These are phyloP conservation scores for Nitzschia inconspicua DNA, from an alignment of 108 stramenopile genomes.

Conservation along the genomic window DNA sequence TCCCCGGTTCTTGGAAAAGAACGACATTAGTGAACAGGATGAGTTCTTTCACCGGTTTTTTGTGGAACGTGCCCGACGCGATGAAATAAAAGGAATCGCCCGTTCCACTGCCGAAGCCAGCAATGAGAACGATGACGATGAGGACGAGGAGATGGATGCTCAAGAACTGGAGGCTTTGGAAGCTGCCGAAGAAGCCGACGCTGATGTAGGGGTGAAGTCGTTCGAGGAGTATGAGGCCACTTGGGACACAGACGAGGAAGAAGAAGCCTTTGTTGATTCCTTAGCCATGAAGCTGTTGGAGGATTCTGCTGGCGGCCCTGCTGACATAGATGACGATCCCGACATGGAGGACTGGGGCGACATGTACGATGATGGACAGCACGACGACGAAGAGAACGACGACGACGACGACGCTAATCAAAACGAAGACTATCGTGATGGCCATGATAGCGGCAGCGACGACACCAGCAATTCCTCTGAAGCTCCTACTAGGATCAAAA, in stretches of 20 bases:
- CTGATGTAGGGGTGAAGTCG: conserved; percentile 19
- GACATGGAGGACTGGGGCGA: conserved; percentile 90
- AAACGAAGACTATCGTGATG: conserved; percentile 20
- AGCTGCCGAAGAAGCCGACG: conserved; percentile 45
- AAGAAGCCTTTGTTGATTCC: conserved; percentile 87
- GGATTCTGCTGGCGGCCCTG: conserved; percentile 49
- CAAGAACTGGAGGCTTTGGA: conserved; percentile 46
- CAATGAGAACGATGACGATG: conserved; percentile 38
- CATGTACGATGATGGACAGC: conserved; percentile 54
- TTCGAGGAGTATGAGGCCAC: conserved; percentile 44
- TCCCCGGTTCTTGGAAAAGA: conserved; percentile 57
- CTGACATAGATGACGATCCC: conserved; percentile 87
- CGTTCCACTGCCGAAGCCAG: conserved; percentile 22
- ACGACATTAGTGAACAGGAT: conserved; percentile 64
- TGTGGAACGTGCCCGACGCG: conserved; percentile 73
- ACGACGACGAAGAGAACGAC: conserved; percentile 41
- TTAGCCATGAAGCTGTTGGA: conserved; percentile 90
- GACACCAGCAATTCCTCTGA: conserved; percentile 26
- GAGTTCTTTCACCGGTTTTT: conserved; percentile 94
- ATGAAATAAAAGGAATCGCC: conserved; percentile 75
- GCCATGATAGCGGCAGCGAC: conserved; percentile 43
- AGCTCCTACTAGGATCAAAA: conserved; percentile 35
- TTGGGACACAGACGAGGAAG: conserved; percentile 73
- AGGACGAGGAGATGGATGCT: conserved; percentile 50
- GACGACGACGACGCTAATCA: conserved; percentile 28